A percentile compares a stretch with the other conserved stretches of the same genome.
These are phyloP conservation scores for Wickerhamomyces canadensis DNA, from an alignment of 805 yeast genomes.

Conservation along the genomic window DNA sequence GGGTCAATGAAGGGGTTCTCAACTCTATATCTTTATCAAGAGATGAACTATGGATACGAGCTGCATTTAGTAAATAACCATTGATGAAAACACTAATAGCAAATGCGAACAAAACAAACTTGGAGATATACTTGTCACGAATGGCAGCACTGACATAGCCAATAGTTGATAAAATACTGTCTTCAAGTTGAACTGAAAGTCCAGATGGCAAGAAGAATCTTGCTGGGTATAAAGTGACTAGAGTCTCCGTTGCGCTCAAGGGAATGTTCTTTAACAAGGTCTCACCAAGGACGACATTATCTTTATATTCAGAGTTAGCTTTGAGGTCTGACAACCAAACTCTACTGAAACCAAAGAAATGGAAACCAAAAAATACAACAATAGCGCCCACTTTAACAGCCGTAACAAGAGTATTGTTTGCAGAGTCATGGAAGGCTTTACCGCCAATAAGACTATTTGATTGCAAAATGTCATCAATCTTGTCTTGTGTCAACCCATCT, in stretches of 20 bases:
- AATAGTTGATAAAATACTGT: constrained; percentile 43
- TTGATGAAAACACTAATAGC: constrained; percentile 75
- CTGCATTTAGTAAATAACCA: constrained; percentile 78
- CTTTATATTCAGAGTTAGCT: constrained; percentile 20
- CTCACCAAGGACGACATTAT: constrained; percentile 19
- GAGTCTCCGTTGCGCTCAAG: constrained; percentile 40
- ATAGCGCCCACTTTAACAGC: constrained; percentile 57
- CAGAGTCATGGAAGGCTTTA: constrained; percentile 22
- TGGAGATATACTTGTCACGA: constrained; percentile 75
- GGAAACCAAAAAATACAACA: constrained; percentile 54
- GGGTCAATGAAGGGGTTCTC: constrained; percentile 25
- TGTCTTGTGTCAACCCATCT: constrained; percentile 75
- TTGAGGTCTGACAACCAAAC: constrained; percentile 58
- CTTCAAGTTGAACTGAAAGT: constrained; percentile 55
- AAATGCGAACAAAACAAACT: constrained; percentile 65
- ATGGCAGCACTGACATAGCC: constrained; percentile 61
- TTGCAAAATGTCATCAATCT: constrained; percentile 63
- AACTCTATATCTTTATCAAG: constrained; percentile 21
- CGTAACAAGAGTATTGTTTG: constrained; percentile 39
- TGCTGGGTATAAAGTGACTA: constrained; percentile 55
- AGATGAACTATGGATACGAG: constrained; percentile 54
- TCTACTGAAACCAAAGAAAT: constrained; percentile 63
- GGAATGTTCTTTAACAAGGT: constrained; percentile 22
- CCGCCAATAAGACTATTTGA: constrained; percentile 21
- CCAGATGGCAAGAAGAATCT: constrained; percentile 55